Base-by-base conservation (phyloP, 2,329 filamentous ascomycete species). In the Sarocladiaceae sp. region DNA sequence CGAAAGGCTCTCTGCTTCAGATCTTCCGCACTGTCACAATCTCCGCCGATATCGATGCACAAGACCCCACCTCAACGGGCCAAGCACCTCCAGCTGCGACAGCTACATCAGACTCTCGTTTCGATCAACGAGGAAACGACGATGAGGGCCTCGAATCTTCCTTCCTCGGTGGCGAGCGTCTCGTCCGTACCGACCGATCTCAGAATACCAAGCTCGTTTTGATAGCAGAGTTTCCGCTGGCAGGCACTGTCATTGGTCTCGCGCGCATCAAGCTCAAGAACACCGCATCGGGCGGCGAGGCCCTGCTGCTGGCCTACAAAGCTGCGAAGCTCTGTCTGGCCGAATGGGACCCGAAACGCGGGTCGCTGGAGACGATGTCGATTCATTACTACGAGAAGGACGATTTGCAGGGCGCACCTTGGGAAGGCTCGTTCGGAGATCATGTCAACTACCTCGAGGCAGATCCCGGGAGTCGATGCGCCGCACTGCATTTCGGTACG, bases 321-420 rank as follows among this genome's bases (percentile, higher is more conserved):
- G 89, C 95, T 66, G 93, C 93, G 33, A 95, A 95, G 67, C 76
- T 97, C 58, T 94, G 87, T 63, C 72, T 98, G 62, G 75, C 95
- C 45, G 88, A 96, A 68, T 98, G 93, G 93, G 88, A 97, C 60
- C 82, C 88, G 7, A 80, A 85, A 60, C 81, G 80, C 53, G 76
- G 86, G 63, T 78, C 79, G 43, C 82, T 97, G 55, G 82, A 84
- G 55, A 97, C 91, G 44, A 80, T 93, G 50, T 97, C 91, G 43
- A 91, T 98, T 56, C 93, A 98, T 69, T 97, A 90, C 72, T 98
- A 97, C 67, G 93, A 98, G 64, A 87, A 93, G 61, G 90, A 96
- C 58, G 90, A 95, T 59, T 72, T 91, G 49, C 80, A 85, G 52
- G 82, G 84, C 44, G 85, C 80, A 50, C 90, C 91, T 0, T 96